These are phyloP conservation scores for Haplosporangium sp. DNA, from an alignment of 371 early-diverging fungal species.

Conservation along the genomic window DNA sequence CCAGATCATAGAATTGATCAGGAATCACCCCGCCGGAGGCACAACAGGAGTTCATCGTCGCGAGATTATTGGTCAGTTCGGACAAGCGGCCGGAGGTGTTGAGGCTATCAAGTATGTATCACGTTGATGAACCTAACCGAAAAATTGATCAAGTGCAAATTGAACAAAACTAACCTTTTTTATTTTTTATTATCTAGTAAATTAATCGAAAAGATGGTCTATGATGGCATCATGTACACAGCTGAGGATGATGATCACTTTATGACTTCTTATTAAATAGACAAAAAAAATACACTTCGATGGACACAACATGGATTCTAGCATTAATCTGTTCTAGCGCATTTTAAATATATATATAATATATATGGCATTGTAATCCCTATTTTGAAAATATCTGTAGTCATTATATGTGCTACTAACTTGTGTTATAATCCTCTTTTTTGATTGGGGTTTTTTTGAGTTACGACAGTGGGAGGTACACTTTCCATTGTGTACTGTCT, in stretches of 20 bases:
- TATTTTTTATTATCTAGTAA: not conserved
- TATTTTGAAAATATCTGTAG: too few species aligned
- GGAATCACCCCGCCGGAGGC: slow-evolving; percentile 3
- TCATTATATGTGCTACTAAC: too few species aligned
- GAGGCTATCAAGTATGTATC: slow-evolving; percentile 29
- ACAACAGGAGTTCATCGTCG: slow-evolving; percentile 23
- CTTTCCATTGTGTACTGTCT: not conserved
- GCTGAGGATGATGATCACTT: slow-evolving; percentile 37
- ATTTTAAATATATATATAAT: too few species aligned
- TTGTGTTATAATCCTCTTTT: too few species aligned
- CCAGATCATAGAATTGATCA: slow-evolving; percentile 17
- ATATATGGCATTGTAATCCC: too few species aligned
- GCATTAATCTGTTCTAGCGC: too few species aligned
- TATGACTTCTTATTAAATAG: not conserved
- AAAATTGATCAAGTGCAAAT: too few species aligned
- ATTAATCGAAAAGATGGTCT: slow-evolving; percentile 9
- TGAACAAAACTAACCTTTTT: not conserved
- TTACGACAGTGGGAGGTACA: not conserved
- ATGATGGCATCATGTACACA: slow-evolving; percentile 26
- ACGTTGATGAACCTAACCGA: too few species aligned
- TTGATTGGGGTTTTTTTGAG: not conserved
- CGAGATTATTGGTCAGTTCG: slow-evolving; percentile 18
- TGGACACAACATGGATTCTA: too few species aligned
- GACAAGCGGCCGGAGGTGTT: slow-evolving; percentile 9
- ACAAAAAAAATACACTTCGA: too few species aligned